Evolutionary conservation across 768 basidiomycete genomes (phyloP), one percentile per base, ranked within the genome.

Genomic region (Sutorius australiensis): DNA sequence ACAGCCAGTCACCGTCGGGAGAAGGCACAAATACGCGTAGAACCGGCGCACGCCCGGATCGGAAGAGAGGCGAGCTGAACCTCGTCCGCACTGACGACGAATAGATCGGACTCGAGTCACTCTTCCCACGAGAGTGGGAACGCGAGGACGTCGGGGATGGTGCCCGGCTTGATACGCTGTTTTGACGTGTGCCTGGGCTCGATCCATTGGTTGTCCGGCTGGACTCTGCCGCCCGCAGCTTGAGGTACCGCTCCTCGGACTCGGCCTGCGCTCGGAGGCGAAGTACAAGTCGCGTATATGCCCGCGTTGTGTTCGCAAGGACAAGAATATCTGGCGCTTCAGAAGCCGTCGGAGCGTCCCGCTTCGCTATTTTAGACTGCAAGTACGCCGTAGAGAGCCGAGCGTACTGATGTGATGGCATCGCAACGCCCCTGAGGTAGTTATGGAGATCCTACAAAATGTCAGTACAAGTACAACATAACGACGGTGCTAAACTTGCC

Each of bases 1-100:
- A 86, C 42, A 94, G 72, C 91, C 91, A 94, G 57, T 87, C 85
- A 7, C 90, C 90, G 48, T 91, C 89, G 0, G 87, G 87, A 9
- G 87, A 89, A 17, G 90, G 92, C 4, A 94, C 87, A 61, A 92
- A 93, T 33, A 90, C 87, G 19, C 88, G 74, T 56, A 93, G 62
- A 17, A 92, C 72, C 21, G 89, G 89, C 3, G 92, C 90, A 13
- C 89, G 84, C 14, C 84, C 79, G 9, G 77, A 66, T 30, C 82
- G 76, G 75, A 84, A 86, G 47, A 93, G 73, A 7, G 91, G 87
- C 0, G 87, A 91, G 39, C 74, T 79, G 75, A 87, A 89, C 21
- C 47, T 57, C n/a, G 45, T 45, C 27, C 41, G 54, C 14, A 41
- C 47, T 19, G 61, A 58, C 3, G 60, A 59, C 27, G 66, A 64